Evolutionary conservation across 2,329 filamentous ascomycete species (phyloP).

Genomic region (Fusarium papillatum): DNA sequence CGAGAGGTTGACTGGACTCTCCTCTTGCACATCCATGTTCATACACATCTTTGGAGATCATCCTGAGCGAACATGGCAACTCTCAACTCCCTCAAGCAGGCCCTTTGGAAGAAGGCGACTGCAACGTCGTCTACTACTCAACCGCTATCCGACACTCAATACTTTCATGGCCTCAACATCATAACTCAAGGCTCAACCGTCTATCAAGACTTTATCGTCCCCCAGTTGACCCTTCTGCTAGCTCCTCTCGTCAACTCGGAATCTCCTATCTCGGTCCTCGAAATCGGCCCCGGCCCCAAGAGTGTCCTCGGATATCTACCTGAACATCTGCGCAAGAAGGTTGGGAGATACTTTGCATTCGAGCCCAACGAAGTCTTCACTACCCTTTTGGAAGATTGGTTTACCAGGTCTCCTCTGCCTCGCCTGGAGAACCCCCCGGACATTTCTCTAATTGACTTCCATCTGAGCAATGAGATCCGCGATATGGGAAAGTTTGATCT

Average conservation of each 20-base stretch:
- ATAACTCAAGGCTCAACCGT: constrained; percentile 53
- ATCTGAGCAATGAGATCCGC: constrained; percentile 40
- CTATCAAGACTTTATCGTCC: constrained; percentile 66
- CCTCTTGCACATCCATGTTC: neutral
- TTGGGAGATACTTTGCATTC: constrained; percentile 66
- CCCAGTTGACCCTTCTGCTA: constrained; percentile 58
- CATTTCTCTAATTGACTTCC: constrained; percentile 57
- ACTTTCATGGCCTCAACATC: constrained; percentile 61
- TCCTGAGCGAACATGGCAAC: constrained; percentile 43
- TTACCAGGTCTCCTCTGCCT: constrained; percentile 57
- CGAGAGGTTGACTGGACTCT: neutral
- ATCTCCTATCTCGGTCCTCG: constrained; percentile 63
- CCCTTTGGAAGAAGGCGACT: constrained; percentile 50
- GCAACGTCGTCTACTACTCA: constrained; percentile 42
- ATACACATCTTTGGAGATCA: neutral
- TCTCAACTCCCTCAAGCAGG: constrained; percentile 57
- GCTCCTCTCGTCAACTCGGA: constrained; percentile 56
- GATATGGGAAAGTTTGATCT: constrained; percentile 62
- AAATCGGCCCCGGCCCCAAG: constrained; percentile 70
- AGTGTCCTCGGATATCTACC: constrained; percentile 67
- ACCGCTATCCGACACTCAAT: constrained; percentile 61
- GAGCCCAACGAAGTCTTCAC: constrained; percentile 66
- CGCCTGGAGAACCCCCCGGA: constrained; percentile 52
- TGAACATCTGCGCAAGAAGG: constrained; percentile 51
- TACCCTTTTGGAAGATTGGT: constrained; percentile 55